A percentile compares a stretch with the other conserved stretches of the same genome.
Conservation (phyloP, 805 yeast genomes). For the Clavispora vitiphila region DNA sequence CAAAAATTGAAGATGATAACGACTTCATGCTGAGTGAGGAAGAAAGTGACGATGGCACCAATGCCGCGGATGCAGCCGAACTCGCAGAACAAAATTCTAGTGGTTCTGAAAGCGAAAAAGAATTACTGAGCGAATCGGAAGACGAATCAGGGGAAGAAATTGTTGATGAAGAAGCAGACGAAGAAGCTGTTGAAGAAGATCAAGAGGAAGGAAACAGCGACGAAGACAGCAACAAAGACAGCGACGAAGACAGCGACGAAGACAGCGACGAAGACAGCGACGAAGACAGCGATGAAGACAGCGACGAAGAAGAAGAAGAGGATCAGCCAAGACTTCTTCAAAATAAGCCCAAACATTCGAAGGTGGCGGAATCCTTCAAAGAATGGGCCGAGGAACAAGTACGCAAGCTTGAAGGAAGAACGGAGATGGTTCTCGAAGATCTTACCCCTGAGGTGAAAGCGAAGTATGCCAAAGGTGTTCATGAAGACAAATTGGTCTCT, state of each 20-base stretch:
- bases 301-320: conserved; percentile 23
- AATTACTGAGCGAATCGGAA: too few relatives aligned
- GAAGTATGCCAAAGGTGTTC: conserved; percentile 57
- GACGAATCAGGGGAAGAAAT: conserved; percentile 10
- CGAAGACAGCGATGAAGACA: conserved; percentile 24
- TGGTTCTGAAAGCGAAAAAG: conserved; percentile 16
- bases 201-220: conserved; percentile 27
- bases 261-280: conserved; percentile 30
- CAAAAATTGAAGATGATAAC: conserved; percentile 51
- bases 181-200: conserved; percentile 22
- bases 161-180: conserved; percentile 18
- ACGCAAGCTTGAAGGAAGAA: conserved; percentile 56
- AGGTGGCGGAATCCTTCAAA: conserved; percentile 57
- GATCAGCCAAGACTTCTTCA: conserved; percentile 30
- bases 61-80: background rate
- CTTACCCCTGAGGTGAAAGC: conserved; percentile 44
- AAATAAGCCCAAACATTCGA: conserved; percentile 42
- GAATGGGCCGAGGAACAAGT: conserved; percentile 83
- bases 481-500: conserved; percentile 45
- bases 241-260: conserved; percentile 19
- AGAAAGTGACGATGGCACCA: conserved; percentile 12
- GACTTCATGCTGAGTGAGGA: conserved; percentile 48
- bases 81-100: background rate
- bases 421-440: conserved; percentile 39
- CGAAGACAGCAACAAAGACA: conserved; percentile 27